These are phyloP conservation scores for Stachybotrys chlorohalonatus DNA, from an alignment of 2,329 filamentous ascomycete species.

Conservation along the genomic window DNA sequence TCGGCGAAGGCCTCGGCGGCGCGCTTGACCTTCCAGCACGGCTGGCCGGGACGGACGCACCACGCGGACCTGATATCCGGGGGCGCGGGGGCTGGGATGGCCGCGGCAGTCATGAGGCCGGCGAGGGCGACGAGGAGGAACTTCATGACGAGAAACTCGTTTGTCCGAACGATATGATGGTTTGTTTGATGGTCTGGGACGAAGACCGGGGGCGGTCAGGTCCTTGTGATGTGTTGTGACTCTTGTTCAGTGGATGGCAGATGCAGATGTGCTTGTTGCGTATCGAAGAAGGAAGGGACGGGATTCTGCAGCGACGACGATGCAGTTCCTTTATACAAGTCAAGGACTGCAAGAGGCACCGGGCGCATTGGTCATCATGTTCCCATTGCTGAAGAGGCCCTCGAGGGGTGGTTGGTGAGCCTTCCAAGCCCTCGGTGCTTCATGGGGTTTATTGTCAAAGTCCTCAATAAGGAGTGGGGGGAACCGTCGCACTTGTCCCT, in stretches of 20 bases:
- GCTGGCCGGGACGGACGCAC: constrained; percentile 28
- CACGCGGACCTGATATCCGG: constrained; percentile 5
- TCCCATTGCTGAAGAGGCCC: background rate
- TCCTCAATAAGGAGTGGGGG: background rate
- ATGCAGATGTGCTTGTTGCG: too few species aligned
- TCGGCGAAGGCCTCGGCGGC: constrained; percentile 26
- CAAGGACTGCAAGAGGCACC: background rate
- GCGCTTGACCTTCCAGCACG: constrained; percentile 33
- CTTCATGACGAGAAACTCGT: constrained; percentile 14
- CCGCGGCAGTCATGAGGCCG: constrained; percentile 10
- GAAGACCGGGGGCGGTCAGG: background rate
- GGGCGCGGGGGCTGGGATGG: constrained; percentile 9
- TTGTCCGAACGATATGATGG: background rate
- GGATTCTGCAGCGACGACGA: background rate
- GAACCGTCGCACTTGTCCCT: background rate
- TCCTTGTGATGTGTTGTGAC: background rate
- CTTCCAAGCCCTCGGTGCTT: too few species aligned
- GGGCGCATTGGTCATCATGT: background rate
- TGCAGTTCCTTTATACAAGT: background rate
- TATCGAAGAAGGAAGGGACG: background rate
- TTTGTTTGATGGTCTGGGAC: background rate
- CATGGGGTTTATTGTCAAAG: background rate
- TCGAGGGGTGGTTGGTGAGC: too few species aligned
- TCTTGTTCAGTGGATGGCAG: background rate
- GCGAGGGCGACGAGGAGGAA: constrained; percentile 15